These are phyloP conservation scores for Penicillium diatomitis DNA, from an alignment of 495 filamentous ascomycete genomes.

Conservation along the genomic window DNA sequence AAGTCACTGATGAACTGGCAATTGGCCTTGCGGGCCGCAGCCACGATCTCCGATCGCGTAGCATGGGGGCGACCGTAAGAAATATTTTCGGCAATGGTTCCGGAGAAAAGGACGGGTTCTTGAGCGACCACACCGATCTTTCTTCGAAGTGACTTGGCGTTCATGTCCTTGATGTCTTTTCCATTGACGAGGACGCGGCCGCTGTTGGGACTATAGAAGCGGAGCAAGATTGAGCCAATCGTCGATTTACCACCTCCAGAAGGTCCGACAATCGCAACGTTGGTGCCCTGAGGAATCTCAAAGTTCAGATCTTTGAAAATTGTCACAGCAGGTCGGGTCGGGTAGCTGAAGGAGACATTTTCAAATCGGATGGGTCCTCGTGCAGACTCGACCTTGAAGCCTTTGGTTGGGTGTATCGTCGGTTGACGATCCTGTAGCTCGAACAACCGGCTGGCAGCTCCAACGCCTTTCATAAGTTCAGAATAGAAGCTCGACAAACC, in stretches of 20 bases:
- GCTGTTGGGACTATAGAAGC: slow-evolving; percentile 77
- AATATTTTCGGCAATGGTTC: slow-evolving; percentile 94
- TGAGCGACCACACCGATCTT: slow-evolving; percentile 93
- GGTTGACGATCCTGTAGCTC: slow-evolving; percentile 91
- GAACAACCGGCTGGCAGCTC: slow-evolving; percentile 88
- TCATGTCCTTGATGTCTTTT: slow-evolving; percentile 75
- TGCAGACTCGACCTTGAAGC: slow-evolving; percentile 65
- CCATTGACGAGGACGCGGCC: slow-evolving; percentile 81
- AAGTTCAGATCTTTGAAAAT: slow-evolving; percentile 90
- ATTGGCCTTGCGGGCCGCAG: slow-evolving; percentile 87
- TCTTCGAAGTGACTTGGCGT: slow-evolving; percentile 86
- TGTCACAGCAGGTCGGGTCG: slow-evolving; percentile 76
- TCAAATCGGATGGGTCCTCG: slow-evolving; percentile 81
- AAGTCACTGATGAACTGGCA: slow-evolving; percentile 95
- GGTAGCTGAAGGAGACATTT: slow-evolving; percentile 80
- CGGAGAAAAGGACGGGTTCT: slow-evolving; percentile 93
- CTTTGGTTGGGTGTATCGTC: slow-evolving; percentile 74
- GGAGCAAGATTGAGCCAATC: slow-evolving; percentile 74
- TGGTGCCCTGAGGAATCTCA: slow-evolving; percentile 81
- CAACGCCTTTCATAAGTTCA: slow-evolving; percentile 97
- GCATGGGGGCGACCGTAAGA: slow-evolving; percentile 82
- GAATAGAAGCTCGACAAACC: slow-evolving; percentile 94
- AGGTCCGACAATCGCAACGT: slow-evolving; percentile 93
- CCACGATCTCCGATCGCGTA: slow-evolving; percentile 68
- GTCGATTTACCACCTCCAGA: slow-evolving; percentile 94